These are phyloP conservation scores for Salvia rosmarinus DNA, from an alignment of 257 asterid genomes.

Conservation along the genomic window DNA sequence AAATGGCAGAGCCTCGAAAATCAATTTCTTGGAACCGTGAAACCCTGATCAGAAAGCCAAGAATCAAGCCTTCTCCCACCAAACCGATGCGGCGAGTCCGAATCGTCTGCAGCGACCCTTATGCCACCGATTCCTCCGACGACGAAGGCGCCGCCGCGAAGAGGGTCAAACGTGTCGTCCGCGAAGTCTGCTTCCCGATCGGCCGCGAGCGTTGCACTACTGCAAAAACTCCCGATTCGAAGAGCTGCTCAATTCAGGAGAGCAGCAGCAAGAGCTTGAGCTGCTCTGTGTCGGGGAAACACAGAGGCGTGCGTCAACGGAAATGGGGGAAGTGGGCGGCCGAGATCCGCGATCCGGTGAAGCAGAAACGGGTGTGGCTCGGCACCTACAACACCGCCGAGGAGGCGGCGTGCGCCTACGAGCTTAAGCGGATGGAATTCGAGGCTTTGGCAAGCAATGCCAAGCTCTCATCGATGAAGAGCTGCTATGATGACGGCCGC, in stretches of 20 bases:
- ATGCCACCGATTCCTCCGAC: constrained; percentile 89
- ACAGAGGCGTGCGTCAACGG: constrained; percentile 76
- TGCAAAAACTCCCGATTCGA: constrained; percentile 35
- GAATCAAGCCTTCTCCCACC: constrained; percentile 30
- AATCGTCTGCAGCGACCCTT: constrained; percentile 70
- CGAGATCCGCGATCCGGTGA: constrained; percentile 79
- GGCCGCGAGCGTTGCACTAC: background rate
- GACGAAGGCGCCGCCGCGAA: constrained; percentile 51
- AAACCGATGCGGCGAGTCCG: constrained; percentile 53
- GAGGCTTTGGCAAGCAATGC: constrained; percentile 46
- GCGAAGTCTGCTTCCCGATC: constrained; percentile 51
- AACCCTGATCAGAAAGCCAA: constrained; percentile 33
- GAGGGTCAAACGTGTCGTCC: constrained; percentile 55
- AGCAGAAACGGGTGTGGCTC: constrained; percentile 76
- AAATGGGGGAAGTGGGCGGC: constrained; percentile 99
- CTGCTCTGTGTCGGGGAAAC: constrained; percentile 40
- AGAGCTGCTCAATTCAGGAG: constrained; percentile 51
- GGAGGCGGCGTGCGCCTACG: constrained; percentile 77
- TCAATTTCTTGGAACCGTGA: constrained; percentile 32
- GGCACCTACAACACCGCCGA: constrained; percentile 78
- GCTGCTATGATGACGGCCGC: constrained; percentile 17
- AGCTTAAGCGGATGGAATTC: constrained; percentile 62
- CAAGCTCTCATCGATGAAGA: constrained; percentile 25
- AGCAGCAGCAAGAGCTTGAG: constrained; percentile 46
- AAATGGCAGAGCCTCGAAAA: constrained; percentile 54